A percentile compares a stretch with the other conserved stretches of the same genome.
phyloP scores from a whole-genome alignment of 805 yeast species.

The Yamadazyma paraphyllophila region DNA sequence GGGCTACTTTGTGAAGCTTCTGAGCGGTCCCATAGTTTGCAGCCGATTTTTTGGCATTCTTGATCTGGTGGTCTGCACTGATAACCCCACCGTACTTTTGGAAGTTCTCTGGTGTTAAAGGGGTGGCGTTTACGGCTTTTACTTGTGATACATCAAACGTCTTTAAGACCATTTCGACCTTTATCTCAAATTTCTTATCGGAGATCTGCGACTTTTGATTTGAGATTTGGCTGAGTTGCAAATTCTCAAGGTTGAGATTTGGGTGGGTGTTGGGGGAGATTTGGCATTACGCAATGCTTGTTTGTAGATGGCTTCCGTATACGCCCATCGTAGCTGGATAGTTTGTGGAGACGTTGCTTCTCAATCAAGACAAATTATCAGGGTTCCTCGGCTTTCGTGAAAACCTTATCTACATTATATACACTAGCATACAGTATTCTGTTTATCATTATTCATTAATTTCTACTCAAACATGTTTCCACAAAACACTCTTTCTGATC shows the following conservation, averaged over 20 bases:
- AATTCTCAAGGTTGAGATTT: too few species aligned
- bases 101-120: conserved; percentile 65
- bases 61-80: conserved; percentile 72
- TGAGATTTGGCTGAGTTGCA: too few species aligned
- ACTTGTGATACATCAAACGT: conserved; percentile 28
- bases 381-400: too few species aligned
- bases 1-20: conserved; percentile 71
- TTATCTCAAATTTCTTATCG: conserved; percentile 3
- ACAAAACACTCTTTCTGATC: conserved; percentile 8
- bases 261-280: too few species aligned
- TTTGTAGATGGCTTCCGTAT: too few species aligned
- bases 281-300: too few species aligned
- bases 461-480: conserved; percentile 13
- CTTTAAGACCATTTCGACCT: conserved; percentile 38
- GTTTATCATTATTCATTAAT: background rate
- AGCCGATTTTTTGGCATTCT: conserved; percentile 37
- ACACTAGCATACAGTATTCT: background rate
- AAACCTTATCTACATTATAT: background rate
- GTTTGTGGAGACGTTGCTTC: too few species aligned
- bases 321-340: too few species aligned
- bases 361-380: too few species aligned
- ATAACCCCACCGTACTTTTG: conserved; percentile 72
- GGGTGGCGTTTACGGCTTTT: conserved; percentile 45
- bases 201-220: conserved; percentile 2
- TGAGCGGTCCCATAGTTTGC: conserved; percentile 96